Evolutionary conservation across 2,329 filamentous ascomycete genomes (phyloP), one percentile per base, ranked within the genome.

Genomic region (Didymosphaeria variabile): DNA sequence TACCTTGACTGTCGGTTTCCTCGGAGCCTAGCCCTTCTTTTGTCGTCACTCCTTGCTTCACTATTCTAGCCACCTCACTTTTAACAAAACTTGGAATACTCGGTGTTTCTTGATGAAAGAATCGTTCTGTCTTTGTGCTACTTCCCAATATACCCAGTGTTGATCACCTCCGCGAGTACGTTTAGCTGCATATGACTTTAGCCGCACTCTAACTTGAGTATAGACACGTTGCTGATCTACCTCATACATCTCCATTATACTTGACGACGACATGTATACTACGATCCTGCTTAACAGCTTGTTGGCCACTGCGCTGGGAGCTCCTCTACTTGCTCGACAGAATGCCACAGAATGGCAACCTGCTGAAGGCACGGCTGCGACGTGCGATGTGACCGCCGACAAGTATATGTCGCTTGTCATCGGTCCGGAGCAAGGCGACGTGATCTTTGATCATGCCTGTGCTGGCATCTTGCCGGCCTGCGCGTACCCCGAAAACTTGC

Each of bases 391-490:
- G n/a, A 49, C 51, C 8, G 63, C 65, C 23, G 65, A 67, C 49
- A 68, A 71, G 42, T 64, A 60, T 45, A 63, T 74, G 19, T 63
- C 65, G 55, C 67, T 72, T 34, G 55, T 62, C 52, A 61, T 64
- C 8, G 69, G 67, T 12, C 65, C 69, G 8, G 67, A 69, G 44
- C 49, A 70, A 9, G 60, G 67, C 19, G 61, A 40, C 19, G 49
- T 59, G 3, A 62, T 72, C 6, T 45, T 73, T 29, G 64, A 71
- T 36, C 50, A 72, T 44, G 72, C 71, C 44, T 75, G 72, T 46
- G 69, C 66, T 17, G 69, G 64, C 19, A 72, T 75, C 65, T 70
- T 75, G 66, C 68, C 69, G 1, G 29, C 38, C 3, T 75, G 72
- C 46, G 72, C 72, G 8, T 71, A 70, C 45, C 67, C 53, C 38